Percentiles rank a stretch among this genome's conserved stretches.
Evolutionary conservation across 345 rosid species (phyloP).

Genomic region (Nephelium lappaceum): DNA sequence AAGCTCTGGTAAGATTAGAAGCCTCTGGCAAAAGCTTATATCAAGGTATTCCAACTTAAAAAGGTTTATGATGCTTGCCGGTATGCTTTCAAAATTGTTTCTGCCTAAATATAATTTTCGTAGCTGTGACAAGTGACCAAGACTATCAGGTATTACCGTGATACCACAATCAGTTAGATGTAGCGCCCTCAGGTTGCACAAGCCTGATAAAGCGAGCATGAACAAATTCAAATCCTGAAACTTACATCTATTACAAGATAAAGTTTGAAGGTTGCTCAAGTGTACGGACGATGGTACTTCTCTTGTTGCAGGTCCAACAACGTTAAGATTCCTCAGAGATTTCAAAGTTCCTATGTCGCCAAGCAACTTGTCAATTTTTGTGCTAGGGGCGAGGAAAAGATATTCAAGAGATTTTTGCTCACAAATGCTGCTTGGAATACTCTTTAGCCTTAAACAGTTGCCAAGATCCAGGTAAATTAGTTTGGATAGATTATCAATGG

Average conservation of each 20-base stretch:
- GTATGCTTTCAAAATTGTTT: constrained; percentile 19
- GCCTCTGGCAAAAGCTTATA: constrained; percentile 13
- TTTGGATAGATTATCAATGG: neutral
- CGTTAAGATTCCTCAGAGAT: neutral
- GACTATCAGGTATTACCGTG: neutral
- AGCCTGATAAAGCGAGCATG: neutral
- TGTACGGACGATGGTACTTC: neutral
- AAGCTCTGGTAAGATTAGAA: constrained; percentile 7
- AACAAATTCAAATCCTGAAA: neutral
- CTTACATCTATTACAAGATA: neutral
- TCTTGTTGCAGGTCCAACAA: neutral
- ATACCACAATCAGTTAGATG: neutral
- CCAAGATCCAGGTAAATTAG: neutral
- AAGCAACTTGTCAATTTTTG: neutral
- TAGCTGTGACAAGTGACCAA: constrained; percentile 5
- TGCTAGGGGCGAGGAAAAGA: constrained; percentile 8
- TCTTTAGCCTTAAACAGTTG: neutral
- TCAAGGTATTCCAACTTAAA: constrained; percentile 8
- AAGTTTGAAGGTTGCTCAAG: neutral
- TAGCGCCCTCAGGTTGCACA: neutral
- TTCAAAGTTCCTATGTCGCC: neutral
- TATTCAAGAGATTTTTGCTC: neutral
- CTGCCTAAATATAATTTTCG: neutral
- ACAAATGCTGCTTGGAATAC: constrained; percentile 14
- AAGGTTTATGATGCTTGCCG: neutral